Percentiles rank a stretch among this genome's conserved stretches.
Conservation (phyloP, 257 asterid genomes). For the Parsonsia alboflavescens region DNA sequence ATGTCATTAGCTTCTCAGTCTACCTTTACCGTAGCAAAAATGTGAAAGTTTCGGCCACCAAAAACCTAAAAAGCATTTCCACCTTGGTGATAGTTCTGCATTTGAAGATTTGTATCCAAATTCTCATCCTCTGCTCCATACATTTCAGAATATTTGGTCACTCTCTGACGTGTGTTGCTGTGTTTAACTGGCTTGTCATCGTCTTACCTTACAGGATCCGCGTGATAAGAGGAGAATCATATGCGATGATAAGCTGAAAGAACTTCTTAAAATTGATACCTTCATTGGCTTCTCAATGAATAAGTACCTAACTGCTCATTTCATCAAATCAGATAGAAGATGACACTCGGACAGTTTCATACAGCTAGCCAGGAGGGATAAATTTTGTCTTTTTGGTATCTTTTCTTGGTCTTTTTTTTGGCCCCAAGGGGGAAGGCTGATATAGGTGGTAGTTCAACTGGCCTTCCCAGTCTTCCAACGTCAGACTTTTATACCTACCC, state of each 20-base stretch:
- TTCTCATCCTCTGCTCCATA: neutral
- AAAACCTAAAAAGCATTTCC: neutral
- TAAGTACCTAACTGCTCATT: conserved; percentile 32
- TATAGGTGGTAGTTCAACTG: neutral
- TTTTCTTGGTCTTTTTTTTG: neutral
- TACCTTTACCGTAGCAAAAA: neutral
- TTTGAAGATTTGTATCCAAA: neutral
- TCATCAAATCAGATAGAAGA: conserved; percentile 25
- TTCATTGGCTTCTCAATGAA: conserved; percentile 36
- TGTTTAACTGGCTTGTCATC: neutral
- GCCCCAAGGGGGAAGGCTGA: neutral
- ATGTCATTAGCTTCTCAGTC: neutral
- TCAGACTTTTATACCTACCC: neutral
- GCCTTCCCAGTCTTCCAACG: neutral
- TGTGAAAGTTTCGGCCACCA: neutral
- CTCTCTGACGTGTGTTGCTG: neutral
- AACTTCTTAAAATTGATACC: conserved; percentile 34
- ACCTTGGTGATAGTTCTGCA: neutral
- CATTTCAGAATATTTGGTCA: neutral
- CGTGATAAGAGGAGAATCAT: conserved; percentile 28
- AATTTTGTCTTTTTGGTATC: conserved; percentile 5
- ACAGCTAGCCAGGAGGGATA: neutral
- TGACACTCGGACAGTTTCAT: neutral
- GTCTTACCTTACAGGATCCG: conserved; percentile 31
- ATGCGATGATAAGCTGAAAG: conserved; percentile 37